Evolutionary conservation across 345 rosid species (phyloP).

Genomic region (Angophora floribunda): DNA sequence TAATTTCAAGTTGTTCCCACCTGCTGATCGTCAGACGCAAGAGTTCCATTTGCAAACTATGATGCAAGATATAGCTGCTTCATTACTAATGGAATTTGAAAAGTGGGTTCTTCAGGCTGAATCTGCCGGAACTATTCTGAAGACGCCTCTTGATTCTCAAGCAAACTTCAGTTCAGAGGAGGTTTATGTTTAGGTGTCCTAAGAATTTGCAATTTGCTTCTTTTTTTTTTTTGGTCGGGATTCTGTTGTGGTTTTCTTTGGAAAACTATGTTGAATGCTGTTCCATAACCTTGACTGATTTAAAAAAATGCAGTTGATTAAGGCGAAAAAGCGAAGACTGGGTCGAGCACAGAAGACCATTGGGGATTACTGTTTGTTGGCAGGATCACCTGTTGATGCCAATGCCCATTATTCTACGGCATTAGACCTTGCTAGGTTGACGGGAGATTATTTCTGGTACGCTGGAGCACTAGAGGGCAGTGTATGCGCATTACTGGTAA

Average conservation of each 20-base stretch:
- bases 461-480: constrained; percentile 99
- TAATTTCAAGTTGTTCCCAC: constrained; percentile 74
- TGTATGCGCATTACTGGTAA: constrained; percentile 88
- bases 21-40: constrained; percentile 73
- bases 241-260: neutral
- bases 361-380: constrained; percentile 97
- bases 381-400: constrained; percentile 99
- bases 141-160: constrained; percentile 98
- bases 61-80: constrained; percentile 96
- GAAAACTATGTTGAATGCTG: neutral
- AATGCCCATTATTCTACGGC: constrained; percentile 96
- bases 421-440: constrained; percentile 76
- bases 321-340: constrained; percentile 93
- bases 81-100: constrained; percentile 88
- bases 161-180: constrained; percentile 98
- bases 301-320: constrained; percentile 59
- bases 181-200: constrained; percentile 96
- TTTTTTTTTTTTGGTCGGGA: neutral
- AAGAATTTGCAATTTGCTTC: constrained; percentile 25
- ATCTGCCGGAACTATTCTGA: constrained; percentile 86
- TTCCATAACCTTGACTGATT: neutral
- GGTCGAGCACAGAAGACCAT: constrained; percentile 95
- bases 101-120: constrained; percentile 92
- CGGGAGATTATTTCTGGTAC: constrained; percentile 90
- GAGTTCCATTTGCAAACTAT: constrained; percentile 91